Percentiles rank a stretch among this genome's conserved stretches.
Evolutionary conservation across 148 eudicot genomes (phyloP).

Genomic region (Persicaria maculosa): DNA sequence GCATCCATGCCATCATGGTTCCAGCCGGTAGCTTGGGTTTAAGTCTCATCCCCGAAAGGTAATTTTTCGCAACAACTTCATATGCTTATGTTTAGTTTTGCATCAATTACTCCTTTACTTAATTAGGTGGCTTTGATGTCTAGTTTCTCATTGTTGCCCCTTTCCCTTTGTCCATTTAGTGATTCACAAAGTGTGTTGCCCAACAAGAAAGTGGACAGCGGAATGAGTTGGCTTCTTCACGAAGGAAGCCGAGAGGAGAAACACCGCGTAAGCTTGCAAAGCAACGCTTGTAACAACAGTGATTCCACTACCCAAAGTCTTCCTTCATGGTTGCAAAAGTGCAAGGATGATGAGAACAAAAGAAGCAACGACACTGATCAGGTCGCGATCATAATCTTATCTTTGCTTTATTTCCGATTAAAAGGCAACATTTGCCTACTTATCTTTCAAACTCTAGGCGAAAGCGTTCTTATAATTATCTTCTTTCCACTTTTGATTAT

Average conservation of each 20-base stretch:
- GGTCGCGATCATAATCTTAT: slow-evolving; percentile 25
- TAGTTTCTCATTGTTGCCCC: neutral
- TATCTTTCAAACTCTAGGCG: neutral
- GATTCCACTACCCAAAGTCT: slow-evolving; percentile 47
- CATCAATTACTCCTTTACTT: neutral
- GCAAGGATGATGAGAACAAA: slow-evolving; percentile 51
- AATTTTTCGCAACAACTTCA: neutral
- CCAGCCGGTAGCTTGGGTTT: slow-evolving; percentile 53
- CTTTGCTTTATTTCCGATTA: neutral
- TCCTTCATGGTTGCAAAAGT: slow-evolving; percentile 79
- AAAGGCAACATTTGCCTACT: slow-evolving; percentile 3
- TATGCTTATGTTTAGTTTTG: neutral
- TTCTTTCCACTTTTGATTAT: slow-evolving; percentile 15
- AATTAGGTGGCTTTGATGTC: neutral
- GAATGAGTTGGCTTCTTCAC: slow-evolving; percentile 27
- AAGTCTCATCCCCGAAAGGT: slow-evolving; percentile 67
- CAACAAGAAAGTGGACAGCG: slow-evolving; percentile 29
- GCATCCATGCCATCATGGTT: slow-evolving; percentile 62
- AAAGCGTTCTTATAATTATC: neutral
- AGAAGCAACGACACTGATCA: slow-evolving; percentile 32
- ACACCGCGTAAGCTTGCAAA: slow-evolving; percentile 19
- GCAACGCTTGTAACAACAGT: slow-evolving; percentile 24
- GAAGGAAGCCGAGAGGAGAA: slow-evolving; percentile 26
- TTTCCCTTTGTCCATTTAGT: slow-evolving; percentile 20
- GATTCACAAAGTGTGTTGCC: slow-evolving; percentile 30